phyloP scores from a whole-genome alignment of 768 basidiomycete genomes.

The Tulasnella sp. region DNA sequence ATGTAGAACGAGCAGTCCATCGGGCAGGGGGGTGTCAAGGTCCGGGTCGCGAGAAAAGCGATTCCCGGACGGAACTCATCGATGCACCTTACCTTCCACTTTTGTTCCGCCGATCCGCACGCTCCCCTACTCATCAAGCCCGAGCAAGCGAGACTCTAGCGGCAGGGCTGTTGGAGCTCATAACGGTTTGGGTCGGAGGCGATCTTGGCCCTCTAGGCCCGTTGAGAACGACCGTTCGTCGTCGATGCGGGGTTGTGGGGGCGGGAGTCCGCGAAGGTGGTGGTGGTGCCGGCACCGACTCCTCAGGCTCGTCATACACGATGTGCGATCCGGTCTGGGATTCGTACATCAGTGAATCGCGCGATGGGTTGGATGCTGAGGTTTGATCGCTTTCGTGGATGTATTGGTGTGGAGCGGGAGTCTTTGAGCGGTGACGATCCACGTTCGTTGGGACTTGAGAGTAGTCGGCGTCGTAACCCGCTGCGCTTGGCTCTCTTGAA shows the following conservation, averaged over 20 bases:
- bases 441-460: background rate
- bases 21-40: background rate
- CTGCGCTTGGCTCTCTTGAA: conserved; percentile 4
- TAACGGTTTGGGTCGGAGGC: background rate
- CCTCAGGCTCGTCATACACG: conserved; percentile 6
- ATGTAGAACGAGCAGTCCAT: background rate
- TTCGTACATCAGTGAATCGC: background rate
- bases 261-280: conserved; percentile 14
- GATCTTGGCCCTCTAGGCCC: conserved; percentile 14
- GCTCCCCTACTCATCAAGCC: background rate
- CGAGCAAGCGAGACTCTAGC: conserved; percentile 10
- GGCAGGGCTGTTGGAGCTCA: conserved; percentile 3
- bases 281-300: conserved; percentile 13
- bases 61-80: conserved; percentile 3
- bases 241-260: conserved; percentile 13
- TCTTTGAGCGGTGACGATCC: background rate
- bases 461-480: background rate
- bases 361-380: background rate
- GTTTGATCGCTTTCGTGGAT: background rate
- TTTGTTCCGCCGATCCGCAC: background rate
- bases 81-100: background rate
- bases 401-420: background rate
- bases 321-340: conserved; percentile 2
- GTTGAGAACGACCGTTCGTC: conserved; percentile 16
- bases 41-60: background rate